Evolutionary conservation across 352 stramenopile species (phyloP), one percentile per base, ranked within the genome.

Genomic region (Phytophthora kernoviae): DNA sequence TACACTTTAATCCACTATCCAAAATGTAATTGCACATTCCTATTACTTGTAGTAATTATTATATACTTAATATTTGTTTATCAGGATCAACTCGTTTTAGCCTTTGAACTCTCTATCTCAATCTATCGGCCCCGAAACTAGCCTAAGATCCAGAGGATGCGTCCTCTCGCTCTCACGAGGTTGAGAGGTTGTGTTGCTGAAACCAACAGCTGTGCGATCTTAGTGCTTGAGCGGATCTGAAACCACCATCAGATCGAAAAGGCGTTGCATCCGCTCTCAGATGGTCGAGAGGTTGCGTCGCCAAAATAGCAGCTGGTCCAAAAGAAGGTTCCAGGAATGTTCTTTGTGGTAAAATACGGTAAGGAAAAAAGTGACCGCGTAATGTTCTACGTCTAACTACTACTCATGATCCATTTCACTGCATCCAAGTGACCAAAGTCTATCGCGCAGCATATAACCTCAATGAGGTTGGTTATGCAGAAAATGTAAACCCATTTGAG

Each of bases 371-470:
- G 2, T 44, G 39, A 2, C 39, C 2, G 39, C 42, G 42, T 49
- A 49, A 49, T 49, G 42, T 49, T 49, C 21, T 49, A 34, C n/a
- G 22, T 49, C 56, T 40, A 15, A 49, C 34, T 49, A 49, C 42
- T 44, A 44, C 39, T 30, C n/a, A n/a, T n/a, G n/a, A 58, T 39
- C 47, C 47, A 64, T 10, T 53, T 4, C 47, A 53, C 32, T 39
- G 58, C 58, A 5, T 58, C 56, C 46, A 58, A 18, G 15, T 24
- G 11, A 10, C 56, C 56, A 37, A 53, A 47, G 21, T 37, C 30
- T 11, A 34, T 11, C 30, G 30, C 30, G 30, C 11, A 34, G 6
- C 11, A 11, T 11, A 34, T 34, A 34, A 11, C 30, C 11, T 6
- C 30, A 5, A 5, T 11, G 11, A 11, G 30, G 30, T 34, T 34